Evolutionary conservation across 1,284 basidiomycete species (phyloP), one percentile per base, ranked within the genome.

Genomic region (Inonotus hispidus): DNA sequence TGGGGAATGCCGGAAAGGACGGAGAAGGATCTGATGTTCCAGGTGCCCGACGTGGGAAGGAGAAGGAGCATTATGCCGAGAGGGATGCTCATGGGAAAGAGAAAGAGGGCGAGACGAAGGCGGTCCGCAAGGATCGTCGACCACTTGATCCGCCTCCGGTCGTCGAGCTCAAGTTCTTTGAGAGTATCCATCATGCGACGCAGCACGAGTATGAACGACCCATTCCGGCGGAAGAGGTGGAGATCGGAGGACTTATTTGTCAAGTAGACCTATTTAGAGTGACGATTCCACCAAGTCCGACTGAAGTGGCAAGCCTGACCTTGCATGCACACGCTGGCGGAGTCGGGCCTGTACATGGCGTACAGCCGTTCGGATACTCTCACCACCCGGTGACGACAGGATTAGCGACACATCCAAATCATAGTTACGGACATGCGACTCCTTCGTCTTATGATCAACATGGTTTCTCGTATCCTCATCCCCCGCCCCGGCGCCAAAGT

Each of bases 131-230:
- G 29, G 84, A 86, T 70, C 73, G 84, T 10, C 73, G 85, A 16
- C 84, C 85, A 2, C 75, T 86, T 16, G 84, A 87, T 67, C 84
- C 84, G 2, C 84, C 84, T 0, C 84, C 84, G 0, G 83, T 83
- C n/a, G 80, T 84, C 3, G 73, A 76, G 16, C 76, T 85, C 45
- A 76, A 73, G 25, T 67, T 85, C 8, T 85, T 74, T 64, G 68
- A 77, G 50, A 73, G 82, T 3, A 70, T 73, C 56, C 67, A 81
- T 59, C 67, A 69, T 8, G 79, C 76, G 2, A 76, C 76, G 0
- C 70, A 74, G 1, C 58, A 70, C 0, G 66, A 77, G 65, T 68
- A 68, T n/a, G 80, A 82, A 64, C 66, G 69, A 49, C 80, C 82
- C 65, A 66, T 82, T 37, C 69, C 78, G 53, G 80, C 82, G 49